Conservation (phyloP, 192 early-diverging fungal genomes). For the Gonapodya sp. region DNA sequence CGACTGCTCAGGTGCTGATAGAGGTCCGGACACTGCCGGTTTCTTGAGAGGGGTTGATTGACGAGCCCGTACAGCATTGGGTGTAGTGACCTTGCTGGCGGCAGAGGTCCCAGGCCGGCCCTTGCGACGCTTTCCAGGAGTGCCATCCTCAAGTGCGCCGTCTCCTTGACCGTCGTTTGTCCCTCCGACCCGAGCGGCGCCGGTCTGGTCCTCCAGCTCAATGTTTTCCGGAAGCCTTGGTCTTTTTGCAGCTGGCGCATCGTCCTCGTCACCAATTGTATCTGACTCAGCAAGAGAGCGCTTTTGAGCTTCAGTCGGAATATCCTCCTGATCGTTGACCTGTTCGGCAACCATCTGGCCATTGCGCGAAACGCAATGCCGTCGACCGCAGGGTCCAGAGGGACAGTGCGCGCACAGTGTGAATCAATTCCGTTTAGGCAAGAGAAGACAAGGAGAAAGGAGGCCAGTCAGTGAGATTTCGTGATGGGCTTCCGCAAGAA, state of each 20-base stretch:
- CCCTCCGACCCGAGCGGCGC: neutral
- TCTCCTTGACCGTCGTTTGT: neutral
- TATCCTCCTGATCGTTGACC: neutral
- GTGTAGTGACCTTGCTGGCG: too few species aligned
- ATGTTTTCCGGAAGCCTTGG: neutral
- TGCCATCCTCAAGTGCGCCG: neutral
- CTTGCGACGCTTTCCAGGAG: neutral
- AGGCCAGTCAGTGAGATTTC: neutral
- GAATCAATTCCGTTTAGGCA: neutral
- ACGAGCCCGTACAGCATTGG: too few species aligned
- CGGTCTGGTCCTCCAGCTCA: neutral
- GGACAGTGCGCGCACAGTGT: neutral
- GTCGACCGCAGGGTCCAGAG: neutral
- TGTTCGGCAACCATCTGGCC: neutral
- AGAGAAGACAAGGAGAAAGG: too few species aligned
- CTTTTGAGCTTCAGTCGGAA: neutral
- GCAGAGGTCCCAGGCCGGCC: neutral
- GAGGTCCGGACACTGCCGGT: neutral
- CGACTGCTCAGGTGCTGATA: neutral
- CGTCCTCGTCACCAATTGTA: neutral
- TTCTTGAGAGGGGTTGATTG: too few species aligned
- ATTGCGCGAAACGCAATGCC: neutral
- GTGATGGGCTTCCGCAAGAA: neutral
- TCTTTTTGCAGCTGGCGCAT: neutral
- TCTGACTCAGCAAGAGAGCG: neutral